Evolutionary conservation across 73 alveolate genomes (phyloP).

Genomic region (Paramecium octaurelia): DNA sequence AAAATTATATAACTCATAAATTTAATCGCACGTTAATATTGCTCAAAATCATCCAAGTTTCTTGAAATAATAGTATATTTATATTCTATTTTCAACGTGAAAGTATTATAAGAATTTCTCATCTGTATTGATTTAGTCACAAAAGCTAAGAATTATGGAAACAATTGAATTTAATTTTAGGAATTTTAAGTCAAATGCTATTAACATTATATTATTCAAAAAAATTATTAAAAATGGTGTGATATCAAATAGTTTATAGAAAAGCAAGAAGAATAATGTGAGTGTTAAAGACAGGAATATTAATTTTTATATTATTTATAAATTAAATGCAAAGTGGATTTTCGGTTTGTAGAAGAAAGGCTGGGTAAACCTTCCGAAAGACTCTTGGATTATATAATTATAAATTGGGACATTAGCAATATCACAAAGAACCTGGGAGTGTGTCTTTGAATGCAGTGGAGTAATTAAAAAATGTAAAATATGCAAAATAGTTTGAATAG

Average conservation of each 20-base stretch:
- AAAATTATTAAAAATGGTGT: background rate
- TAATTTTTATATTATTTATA: background rate
- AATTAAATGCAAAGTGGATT: constrained; percentile 2
- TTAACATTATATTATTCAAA: background rate
- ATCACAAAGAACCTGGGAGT: constrained; percentile 55
- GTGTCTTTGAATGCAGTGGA: constrained; percentile 36
- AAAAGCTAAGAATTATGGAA: no score
- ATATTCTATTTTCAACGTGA: no score
- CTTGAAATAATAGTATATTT: background rate
- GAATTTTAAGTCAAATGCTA: background rate
- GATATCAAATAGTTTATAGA: background rate
- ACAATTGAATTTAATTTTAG: no score
- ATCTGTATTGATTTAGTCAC: no score
- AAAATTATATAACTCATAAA: background rate
- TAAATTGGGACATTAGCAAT: constrained; percentile 44
- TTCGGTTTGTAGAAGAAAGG: constrained; percentile 16
- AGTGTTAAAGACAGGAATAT: background rate
- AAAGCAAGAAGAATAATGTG: background rate
- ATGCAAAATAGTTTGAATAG: background rate
- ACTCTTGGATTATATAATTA: constrained; percentile 53
- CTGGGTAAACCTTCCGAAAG: constrained; percentile 35
- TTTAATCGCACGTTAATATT: no score
- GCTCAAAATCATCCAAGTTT: background rate
- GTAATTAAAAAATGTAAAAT: constrained; percentile 30
- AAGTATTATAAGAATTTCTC: no score